Conservation (phyloP, 371 early-diverging fungal genomes). For the Mucor ambiguus region DNA sequence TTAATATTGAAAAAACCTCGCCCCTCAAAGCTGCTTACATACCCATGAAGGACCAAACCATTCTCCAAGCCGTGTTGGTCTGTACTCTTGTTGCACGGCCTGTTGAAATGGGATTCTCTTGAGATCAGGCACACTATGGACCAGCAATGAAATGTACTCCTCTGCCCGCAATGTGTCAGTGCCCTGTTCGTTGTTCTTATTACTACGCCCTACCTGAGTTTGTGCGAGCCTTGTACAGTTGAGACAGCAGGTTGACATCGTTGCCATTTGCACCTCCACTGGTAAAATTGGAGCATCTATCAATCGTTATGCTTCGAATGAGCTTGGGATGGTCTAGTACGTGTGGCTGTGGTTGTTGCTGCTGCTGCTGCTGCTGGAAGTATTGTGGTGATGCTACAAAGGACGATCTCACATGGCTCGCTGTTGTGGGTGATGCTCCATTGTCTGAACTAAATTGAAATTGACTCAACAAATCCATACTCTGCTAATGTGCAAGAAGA, state of each 20-base stretch:
- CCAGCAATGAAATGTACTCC: slow-evolving; percentile 49
- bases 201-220: slow-evolving; percentile 31
- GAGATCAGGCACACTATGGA: slow-evolving; percentile 81
- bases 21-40: background rate
- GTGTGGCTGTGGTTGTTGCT: slow-evolving; percentile 14
- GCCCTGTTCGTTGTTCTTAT: too few species aligned
- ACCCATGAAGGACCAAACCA: slow-evolving; percentile 90
- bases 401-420: background rate
- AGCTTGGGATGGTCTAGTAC: slow-evolving; percentile 41
- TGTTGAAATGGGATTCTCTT: slow-evolving; percentile 84
- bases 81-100: slow-evolving; percentile 74
- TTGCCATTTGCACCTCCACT: slow-evolving; percentile 52
- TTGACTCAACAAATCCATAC: slow-evolving; percentile 17
- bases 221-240: slow-evolving; percentile 50
- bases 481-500: background rate
- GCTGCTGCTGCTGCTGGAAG: background rate
- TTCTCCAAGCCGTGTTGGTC: slow-evolving; percentile 69
- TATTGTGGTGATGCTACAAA: background rate
- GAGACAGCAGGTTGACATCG: slow-evolving; percentile 50
- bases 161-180: slow-evolving; percentile 20
- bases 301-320: slow-evolving; percentile 48
- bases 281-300: slow-evolving; percentile 52
- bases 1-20: background rate
- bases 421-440: background rate
- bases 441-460: slow-evolving; percentile 10